phyloP scores from a whole-genome alignment of 208 protist genomes.

The Strigomonas galati region DNA sequence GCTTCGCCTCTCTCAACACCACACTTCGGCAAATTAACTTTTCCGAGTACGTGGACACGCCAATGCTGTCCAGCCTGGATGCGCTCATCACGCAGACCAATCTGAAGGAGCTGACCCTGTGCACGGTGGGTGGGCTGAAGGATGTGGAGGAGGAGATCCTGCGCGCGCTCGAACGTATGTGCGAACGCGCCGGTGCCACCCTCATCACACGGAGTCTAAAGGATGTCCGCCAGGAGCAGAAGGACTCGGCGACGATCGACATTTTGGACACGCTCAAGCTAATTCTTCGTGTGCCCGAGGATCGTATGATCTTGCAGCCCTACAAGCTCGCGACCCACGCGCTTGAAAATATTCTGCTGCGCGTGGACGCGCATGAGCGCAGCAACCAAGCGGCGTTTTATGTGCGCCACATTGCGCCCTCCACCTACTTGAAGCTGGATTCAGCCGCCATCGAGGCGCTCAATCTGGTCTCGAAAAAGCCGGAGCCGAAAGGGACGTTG shows the following conservation, averaged over 20 bases:
- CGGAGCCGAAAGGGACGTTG: constrained; percentile 65
- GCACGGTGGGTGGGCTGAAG: neutral
- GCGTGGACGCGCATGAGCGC: constrained; percentile 65
- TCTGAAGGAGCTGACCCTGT: constrained; percentile 76
- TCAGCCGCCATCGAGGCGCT: constrained; percentile 89
- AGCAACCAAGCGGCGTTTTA: constrained; percentile 78
- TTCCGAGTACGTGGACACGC: constrained; percentile 76
- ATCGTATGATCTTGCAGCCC: constrained; percentile 38
- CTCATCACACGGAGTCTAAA: constrained; percentile 33
- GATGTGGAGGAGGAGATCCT: constrained; percentile 40
- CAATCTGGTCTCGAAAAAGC: constrained; percentile 86
- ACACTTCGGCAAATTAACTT: constrained; percentile 76
- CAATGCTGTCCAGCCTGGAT: constrained; percentile 72
- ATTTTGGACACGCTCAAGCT: constrained; percentile 45
- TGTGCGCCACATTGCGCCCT: constrained; percentile 66
- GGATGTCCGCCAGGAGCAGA: constrained; percentile 29
- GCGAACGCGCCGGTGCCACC: constrained; percentile 68
- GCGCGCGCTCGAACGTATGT: constrained; percentile 63
- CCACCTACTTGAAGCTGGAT: constrained; percentile 94
- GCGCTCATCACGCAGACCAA: constrained; percentile 77
- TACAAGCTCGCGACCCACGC: constrained; percentile 53
- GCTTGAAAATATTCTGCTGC: constrained; percentile 53
- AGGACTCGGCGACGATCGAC: constrained; percentile 12
- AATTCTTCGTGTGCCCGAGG: constrained; percentile 85
- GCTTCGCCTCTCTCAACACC: constrained; percentile 80